Base-by-base conservation (phyloP, 495 filamentous ascomycete genomes). In the Immersiella caudata region DNA sequence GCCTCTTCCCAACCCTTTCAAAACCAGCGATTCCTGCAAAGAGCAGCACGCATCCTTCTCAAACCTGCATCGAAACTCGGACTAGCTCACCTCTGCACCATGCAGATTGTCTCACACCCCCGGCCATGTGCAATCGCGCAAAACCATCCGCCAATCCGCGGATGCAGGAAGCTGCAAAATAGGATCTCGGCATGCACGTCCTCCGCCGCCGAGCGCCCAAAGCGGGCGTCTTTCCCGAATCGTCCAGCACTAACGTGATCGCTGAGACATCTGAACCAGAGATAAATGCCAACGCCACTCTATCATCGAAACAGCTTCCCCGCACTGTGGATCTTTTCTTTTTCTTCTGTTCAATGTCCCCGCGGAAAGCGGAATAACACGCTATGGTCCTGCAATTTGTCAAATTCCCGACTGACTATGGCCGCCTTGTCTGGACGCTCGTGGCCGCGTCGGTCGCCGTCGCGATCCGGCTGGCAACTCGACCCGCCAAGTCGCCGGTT, bases 271-370 rank as follows among this genome's bases (percentile, higher is more conserved):
- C 16, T 2, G 49, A 12, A 5, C 29, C 40, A 49, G 40, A 18
- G 21, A 52, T 52, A 52, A 52, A 52, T 52, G 49, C 49, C 49
- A 52, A 52, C 49, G 21, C 18, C 16, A 52, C 12, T 52, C 49
- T 12, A 52, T 52, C 49, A 22, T 55, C 52, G 11, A 12, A 22
- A 6, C 52, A 21, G 52, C 52, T 26, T 46, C 16, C 40, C 40
- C 9, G 9, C 40, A 18, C 40, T 46, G 9, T 12, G 40, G 12
- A 46, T 18, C 11, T 18, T 12, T 12, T 5, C 16, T 2, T 12
- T 5, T 18, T 12, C 40, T 46, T 46, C 40, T 18, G 6, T 46
- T 18, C 40, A 6, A 12, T 6, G 14, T 46, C 40, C 40, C 6
- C 6, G 12, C 6, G 6, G 12, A 12, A 14, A 46, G 40, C 40